Conservation (phyloP, 306 rosid species). For the Lathyrus oleraceus region DNA sequence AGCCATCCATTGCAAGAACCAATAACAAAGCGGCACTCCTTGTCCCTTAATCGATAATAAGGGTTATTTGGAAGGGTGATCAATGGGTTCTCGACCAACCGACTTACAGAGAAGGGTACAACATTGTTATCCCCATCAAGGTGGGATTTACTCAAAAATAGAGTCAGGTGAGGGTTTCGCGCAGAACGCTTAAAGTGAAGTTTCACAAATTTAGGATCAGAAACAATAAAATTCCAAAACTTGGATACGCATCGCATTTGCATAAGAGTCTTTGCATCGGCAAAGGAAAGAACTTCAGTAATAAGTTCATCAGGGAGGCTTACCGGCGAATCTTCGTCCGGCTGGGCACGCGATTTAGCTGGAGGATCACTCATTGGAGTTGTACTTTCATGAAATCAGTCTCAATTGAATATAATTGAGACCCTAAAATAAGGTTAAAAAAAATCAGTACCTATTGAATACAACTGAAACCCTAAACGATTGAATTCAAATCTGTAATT, state of each 20-base stretch:
- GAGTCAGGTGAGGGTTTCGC: not conserved
- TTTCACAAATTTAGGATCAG: not conserved
- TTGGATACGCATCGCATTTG: not conserved
- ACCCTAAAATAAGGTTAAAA: not conserved
- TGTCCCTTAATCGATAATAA: not conserved
- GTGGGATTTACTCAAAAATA: not conserved
- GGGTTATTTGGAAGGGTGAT: not conserved
- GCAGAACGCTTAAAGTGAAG: not conserved
- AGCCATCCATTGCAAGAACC: slow-evolving; percentile 15
- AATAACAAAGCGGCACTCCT: not conserved
- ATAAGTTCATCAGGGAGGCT: not conserved
- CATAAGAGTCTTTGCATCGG: not conserved
- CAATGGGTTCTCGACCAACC: not conserved
- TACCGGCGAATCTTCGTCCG: not conserved
- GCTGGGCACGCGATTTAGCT: not conserved
- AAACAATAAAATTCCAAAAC: not conserved
- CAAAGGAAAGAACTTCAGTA: not conserved
- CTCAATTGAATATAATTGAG: not conserved
- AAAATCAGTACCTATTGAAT: not conserved
- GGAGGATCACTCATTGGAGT: slow-evolving; percentile 4
- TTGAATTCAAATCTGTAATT: not conserved
- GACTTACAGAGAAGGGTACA: not conserved
- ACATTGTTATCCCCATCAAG: slow-evolving; percentile 1
- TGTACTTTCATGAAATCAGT: not conserved
- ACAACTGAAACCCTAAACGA: not conserved